Evolutionary conservation across 768 basidiomycete species (phyloP).

Genomic region (Suillus variegatus): DNA sequence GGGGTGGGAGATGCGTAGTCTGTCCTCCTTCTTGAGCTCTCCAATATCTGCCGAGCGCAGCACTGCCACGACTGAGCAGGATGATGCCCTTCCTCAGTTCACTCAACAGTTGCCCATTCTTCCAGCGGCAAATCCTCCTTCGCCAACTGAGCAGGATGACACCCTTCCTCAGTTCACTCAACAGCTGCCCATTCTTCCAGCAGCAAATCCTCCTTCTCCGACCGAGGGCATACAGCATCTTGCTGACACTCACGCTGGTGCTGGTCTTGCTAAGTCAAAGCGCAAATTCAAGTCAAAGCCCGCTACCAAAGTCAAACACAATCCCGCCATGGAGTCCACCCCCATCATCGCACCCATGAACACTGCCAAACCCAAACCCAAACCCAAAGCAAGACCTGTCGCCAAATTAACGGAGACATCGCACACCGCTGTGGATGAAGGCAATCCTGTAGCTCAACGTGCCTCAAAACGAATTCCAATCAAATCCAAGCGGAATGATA

Average conservation of each 20-base stretch:
- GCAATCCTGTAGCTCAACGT: constrained; percentile 15
- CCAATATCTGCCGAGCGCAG: background rate
- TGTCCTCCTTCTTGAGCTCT: constrained; percentile 1
- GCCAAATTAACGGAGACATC: background rate
- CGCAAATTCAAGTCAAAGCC: background rate
- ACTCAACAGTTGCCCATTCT: background rate
- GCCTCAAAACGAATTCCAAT: too few relatives aligned
- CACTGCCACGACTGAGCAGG: background rate
- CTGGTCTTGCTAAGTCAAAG: background rate
- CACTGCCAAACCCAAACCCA: constrained; percentile 8
- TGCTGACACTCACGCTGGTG: background rate
- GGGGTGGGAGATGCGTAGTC: background rate
- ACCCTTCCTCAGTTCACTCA: too few relatives aligned
- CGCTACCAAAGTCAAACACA: background rate
- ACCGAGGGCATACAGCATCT: background rate
- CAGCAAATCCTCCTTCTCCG: too few relatives aligned
- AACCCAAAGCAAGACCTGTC: background rate
- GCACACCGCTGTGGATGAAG: background rate
- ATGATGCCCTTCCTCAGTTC: background rate
- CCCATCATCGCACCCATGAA: constrained; percentile 10
- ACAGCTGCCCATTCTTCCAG: too few relatives aligned
- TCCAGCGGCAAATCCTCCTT: background rate
- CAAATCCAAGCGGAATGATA: too few relatives aligned
- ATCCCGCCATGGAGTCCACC: background rate
- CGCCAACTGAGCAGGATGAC: too few relatives aligned